Evolutionary conservation across 345 rosid genomes (phyloP).

Genomic region (Euclidium syriacum): DNA sequence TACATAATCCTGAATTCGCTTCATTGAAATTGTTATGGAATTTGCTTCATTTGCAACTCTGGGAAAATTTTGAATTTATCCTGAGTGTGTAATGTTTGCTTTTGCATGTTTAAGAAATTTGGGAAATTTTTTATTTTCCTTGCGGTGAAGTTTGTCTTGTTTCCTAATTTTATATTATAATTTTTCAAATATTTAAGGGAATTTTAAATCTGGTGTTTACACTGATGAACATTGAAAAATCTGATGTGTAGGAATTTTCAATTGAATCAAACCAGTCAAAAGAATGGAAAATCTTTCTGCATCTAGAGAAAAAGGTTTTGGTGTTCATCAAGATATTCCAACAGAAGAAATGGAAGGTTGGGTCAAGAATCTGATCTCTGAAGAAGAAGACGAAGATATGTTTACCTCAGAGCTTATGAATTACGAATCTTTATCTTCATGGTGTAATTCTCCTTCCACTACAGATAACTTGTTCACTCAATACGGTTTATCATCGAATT

Average conservation of each 20-base stretch:
- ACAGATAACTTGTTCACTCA: constrained; percentile 47
- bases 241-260: no score
- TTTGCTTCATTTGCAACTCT: background rate
- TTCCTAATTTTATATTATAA: no score
- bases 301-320: constrained; percentile 47
- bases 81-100: background rate
- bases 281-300: constrained; percentile 58
- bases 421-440: constrained; percentile 56
- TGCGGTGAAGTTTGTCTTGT: constrained; percentile 29
- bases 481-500: constrained; percentile 33
- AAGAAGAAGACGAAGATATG: constrained; percentile 55
- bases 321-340: constrained; percentile 38
- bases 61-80: background rate
- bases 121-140: background rate
- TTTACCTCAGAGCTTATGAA: constrained; percentile 52
- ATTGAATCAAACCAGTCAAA: no score
- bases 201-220: background rate
- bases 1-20: background rate
- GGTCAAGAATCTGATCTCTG: constrained; percentile 30
- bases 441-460: constrained; percentile 51
- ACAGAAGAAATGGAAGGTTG: constrained; percentile 41
- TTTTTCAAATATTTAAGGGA: background rate
- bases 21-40: background rate
- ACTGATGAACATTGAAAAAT: background rate
- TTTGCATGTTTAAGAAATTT: background rate